phyloP scores from a whole-genome alignment of 2,329 filamentous ascomycete species.

The Orbilia oligospora region DNA sequence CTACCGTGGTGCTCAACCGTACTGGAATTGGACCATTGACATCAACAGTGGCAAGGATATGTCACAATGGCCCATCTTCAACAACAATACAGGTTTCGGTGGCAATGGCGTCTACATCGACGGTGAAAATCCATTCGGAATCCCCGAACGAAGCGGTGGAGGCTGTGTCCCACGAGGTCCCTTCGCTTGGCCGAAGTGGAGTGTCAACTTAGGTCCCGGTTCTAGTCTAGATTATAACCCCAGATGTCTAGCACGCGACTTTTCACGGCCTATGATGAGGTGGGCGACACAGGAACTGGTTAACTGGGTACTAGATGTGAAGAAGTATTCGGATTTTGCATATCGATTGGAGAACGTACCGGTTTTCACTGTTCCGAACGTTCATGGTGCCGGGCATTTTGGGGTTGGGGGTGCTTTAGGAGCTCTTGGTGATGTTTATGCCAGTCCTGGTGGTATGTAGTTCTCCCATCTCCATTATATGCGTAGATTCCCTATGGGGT shows the following conservation, averaged over 20 bases:
- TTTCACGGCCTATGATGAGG: slow-evolving; percentile 60
- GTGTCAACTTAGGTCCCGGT: slow-evolving; percentile 61
- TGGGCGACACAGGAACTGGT: slow-evolving; percentile 64
- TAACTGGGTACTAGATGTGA: slow-evolving; percentile 63
- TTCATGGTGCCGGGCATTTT: slow-evolving; percentile 67
- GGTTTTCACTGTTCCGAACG: slow-evolving; percentile 64
- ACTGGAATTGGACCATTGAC: slow-evolving; percentile 66
- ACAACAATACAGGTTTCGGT: slow-evolving; percentile 65
- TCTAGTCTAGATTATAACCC: slow-evolving; percentile 49
- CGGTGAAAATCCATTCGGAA: slow-evolving; percentile 63
- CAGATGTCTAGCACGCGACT: slow-evolving; percentile 65
- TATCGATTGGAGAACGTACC: slow-evolving; percentile 64
- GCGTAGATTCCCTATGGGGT: neutral
- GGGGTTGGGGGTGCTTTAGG: slow-evolving; percentile 66
- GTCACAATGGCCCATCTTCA: slow-evolving; percentile 61
- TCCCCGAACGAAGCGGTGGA: slow-evolving; percentile 65
- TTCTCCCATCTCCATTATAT: neutral
- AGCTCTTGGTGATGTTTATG: slow-evolving; percentile 65
- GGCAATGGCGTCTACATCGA: slow-evolving; percentile 65
- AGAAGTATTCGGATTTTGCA: slow-evolving; percentile 65
- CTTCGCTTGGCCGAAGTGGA: slow-evolving; percentile 63
- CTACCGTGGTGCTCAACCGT: slow-evolving; percentile 69
- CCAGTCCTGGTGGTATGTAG: slow-evolving; percentile 65
- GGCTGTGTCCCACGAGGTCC: slow-evolving; percentile 66
- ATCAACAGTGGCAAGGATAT: slow-evolving; percentile 63